These are phyloP conservation scores for Cyphellophora attinorum DNA, from an alignment of 2,329 filamentous ascomycete genomes.

Conservation along the genomic window DNA sequence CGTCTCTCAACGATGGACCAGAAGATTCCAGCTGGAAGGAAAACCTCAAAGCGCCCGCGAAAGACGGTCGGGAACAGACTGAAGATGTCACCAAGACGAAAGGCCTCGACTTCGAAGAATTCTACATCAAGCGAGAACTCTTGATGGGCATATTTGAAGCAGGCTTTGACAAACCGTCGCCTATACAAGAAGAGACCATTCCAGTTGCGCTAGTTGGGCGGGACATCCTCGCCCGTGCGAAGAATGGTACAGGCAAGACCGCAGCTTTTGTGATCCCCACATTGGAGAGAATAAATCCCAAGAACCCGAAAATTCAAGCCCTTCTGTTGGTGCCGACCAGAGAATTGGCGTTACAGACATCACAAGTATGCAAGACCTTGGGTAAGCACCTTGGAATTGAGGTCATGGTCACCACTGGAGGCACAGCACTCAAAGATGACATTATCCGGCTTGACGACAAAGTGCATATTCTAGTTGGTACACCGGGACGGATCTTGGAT, in stretches of 20 bases:
- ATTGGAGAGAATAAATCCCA: slow-evolving; percentile 91
- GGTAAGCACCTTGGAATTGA: slow-evolving; percentile 96
- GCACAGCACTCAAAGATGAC: slow-evolving; percentile 88
- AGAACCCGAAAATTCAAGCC: slow-evolving; percentile 91
- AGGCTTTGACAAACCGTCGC: slow-evolving; percentile 95
- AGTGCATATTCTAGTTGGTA: slow-evolving; percentile 96
- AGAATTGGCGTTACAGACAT: slow-evolving; percentile 95
- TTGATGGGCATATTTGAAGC: slow-evolving; percentile 99
- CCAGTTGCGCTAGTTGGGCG: slow-evolving; percentile 90
- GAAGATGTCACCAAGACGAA: slow-evolving; percentile 95
- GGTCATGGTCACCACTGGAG: slow-evolving; percentile 98
- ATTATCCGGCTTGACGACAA: slow-evolving; percentile 90
- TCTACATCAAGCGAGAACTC: slow-evolving; percentile 85
- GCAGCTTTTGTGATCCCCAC: slow-evolving; percentile 95
- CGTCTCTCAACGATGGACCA: slow-evolving; percentile 31
- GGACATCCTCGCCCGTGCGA: slow-evolving; percentile 90
- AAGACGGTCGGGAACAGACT: slow-evolving; percentile 40
- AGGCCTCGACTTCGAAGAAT: slow-evolving; percentile 95
- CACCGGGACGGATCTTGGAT: slow-evolving; percentile 91
- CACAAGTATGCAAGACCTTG: slow-evolving; percentile 96
- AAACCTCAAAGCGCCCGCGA: slow-evolving; percentile 35
- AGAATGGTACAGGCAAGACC: slow-evolving; percentile 98
- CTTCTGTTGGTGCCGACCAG: slow-evolving; percentile 92
- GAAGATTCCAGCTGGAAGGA: slow-evolving; percentile 34
- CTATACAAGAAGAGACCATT: slow-evolving; percentile 98